Base-by-base conservation (phyloP, 2,329 filamentous ascomycete genomes). In the Microdochium nivale region DNA sequence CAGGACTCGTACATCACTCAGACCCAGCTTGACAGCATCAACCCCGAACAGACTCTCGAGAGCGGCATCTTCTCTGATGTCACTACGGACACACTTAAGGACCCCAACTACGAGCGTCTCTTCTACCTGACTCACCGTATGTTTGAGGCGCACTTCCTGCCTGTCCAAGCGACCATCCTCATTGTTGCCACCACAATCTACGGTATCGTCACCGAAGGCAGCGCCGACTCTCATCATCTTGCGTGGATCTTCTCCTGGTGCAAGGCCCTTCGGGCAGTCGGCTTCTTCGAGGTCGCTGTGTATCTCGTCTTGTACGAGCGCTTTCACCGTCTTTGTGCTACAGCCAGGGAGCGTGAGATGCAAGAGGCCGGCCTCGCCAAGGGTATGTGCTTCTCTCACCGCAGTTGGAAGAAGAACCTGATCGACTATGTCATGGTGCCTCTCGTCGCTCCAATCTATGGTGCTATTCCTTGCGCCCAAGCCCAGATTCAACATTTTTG, bases 111-210 rank as follows among this genome's bases (percentile, higher is more conserved):
- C 72, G 71, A 71, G 61, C 79, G 75, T 56, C 72, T 83, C 47
- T 65, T 81, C 56, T 76, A 79, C 50, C 73, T 88, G 30, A 75
- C 77, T 61, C 82, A 86, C 62, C 79, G 86, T 19, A 70, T 88
- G n/a, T 88, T 86, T 59, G 85, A 88, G 64, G 85, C 85, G 0
- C 85, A 88, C 64, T 88, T 88, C 63, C 70, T 88, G 24, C 84
- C 85, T 0, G 76, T 83, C 16, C 85, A 88, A 59, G 81, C 82
- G 69, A 80, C 78, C 7, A 79, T 87, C 47, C 71, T 87, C 25
- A 73, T 88, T 25, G 59, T 87, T 44, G 75, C 81, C 2, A 85
- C 83, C 0, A 77, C 79, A 0, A 59, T 87, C 3, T 88, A 83
- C 64, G 69, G 75, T 37, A 74, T 75, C 60, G 68, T 80, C 30